phyloP scores from a whole-genome alignment of 176 grass and related monocot genomes.

The Aegilops speltoides region DNA sequence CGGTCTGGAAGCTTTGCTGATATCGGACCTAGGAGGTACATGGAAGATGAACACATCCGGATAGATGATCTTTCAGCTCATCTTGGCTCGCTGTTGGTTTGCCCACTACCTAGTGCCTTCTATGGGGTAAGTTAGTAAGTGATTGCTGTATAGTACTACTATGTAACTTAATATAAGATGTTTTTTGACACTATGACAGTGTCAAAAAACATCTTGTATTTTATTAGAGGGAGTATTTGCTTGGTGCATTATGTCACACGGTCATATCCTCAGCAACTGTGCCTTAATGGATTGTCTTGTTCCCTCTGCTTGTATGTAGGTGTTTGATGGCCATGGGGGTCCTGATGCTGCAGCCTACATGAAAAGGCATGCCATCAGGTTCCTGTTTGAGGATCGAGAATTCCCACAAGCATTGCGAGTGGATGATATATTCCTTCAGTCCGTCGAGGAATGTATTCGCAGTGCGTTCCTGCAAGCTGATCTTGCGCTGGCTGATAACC shows the following conservation, averaged over 20 bases:
- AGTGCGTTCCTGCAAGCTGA: conserved; percentile 72
- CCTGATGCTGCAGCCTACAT: conserved; percentile 84
- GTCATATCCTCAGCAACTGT: not conserved
- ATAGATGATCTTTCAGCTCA: conserved; percentile 88
- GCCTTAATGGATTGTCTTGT: not conserved
- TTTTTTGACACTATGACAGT: too few species aligned
- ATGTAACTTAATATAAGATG: too few species aligned
- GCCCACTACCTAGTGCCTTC: conserved; percentile 83
- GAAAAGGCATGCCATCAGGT: conserved; percentile 79
- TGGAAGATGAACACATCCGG: conserved; percentile 98
- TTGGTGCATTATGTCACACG: not conserved
- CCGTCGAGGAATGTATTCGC: conserved; percentile 53
- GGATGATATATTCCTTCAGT: conserved; percentile 46
- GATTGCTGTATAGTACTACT: not conserved
- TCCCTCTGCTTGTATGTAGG: conserved; percentile 37
- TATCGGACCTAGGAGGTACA: conserved; percentile 77
- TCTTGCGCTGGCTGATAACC: conserved; percentile 58
- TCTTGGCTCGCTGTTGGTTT: conserved; percentile 59
- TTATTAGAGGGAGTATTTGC: not conserved
- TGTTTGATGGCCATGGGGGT: conserved; percentile 96
- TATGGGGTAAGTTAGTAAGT: conserved; percentile 74
- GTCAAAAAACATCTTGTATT: too few species aligned
- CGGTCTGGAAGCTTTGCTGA: conserved; percentile 86
- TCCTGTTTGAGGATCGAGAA: conserved; percentile 72
- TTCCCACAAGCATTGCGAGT: conserved; percentile 70